Conservation (phyloP, 108 stramenopile genomes). For the Craspedostauros australis region DNA sequence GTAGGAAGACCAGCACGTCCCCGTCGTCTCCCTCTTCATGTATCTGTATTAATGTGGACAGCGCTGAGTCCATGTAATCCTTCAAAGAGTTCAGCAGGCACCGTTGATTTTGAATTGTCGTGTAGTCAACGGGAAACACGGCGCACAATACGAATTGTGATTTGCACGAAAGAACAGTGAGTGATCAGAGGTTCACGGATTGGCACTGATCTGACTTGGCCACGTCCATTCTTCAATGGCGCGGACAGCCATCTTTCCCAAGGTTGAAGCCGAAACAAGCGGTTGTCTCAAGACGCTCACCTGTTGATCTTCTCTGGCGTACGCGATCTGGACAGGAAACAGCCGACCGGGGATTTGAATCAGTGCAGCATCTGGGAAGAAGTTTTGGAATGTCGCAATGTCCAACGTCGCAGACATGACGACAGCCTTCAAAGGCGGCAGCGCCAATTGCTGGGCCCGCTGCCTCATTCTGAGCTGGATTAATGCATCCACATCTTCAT, state of each 20-base stretch:
- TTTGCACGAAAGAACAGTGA: background rate
- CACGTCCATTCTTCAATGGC: too few relatives aligned
- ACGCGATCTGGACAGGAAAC: constrained; percentile 79
- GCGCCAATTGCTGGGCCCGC: constrained; percentile 27
- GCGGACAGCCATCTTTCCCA: too few relatives aligned
- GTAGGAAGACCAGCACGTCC: constrained; percentile 92
- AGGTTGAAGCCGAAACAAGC: too few relatives aligned
- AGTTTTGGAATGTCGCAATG: constrained; percentile 69
- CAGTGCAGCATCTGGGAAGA: constrained; percentile 54
- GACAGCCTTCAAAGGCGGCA: constrained; percentile 79
- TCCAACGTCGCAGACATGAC: constrained; percentile 98
- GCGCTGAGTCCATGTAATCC: constrained; percentile 81
- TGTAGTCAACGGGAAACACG: background rate
- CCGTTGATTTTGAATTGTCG: background rate
- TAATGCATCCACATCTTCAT: constrained; percentile 30
- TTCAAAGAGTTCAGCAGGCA: background rate
- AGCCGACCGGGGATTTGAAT: constrained; percentile 86
- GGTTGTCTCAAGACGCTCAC: too few relatives aligned
- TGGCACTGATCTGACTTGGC: too few relatives aligned
- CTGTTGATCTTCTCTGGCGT: constrained; percentile 60
- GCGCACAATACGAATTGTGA: too few relatives aligned
- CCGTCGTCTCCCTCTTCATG: constrained; percentile 66
- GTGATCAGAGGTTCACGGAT: background rate
- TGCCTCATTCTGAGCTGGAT: constrained; percentile 37
- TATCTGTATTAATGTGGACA: constrained; percentile 82